Evolutionary conservation across 768 basidiomycete genomes (phyloP), one percentile per base, ranked within the genome.

Genomic region (Agaricus sinodeliciosus): DNA sequence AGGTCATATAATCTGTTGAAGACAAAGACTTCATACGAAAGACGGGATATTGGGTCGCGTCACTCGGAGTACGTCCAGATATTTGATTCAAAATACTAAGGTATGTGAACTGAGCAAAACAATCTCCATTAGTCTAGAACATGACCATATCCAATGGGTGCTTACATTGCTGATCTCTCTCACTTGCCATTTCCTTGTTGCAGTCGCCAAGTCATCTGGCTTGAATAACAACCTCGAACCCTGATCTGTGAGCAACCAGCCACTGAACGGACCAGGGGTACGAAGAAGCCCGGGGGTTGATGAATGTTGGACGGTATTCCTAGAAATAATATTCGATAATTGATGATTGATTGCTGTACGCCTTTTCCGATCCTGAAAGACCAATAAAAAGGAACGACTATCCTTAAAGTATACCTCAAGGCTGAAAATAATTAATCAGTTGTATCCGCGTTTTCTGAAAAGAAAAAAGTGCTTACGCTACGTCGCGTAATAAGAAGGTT

Each of bases 381-480:
- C 87, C 27, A 91, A 74, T 18, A 97, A 72, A 42, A 96, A 71
- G 13, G 90, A 94, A 6, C 90, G 82, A 59, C 90, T 92, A 60
- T 97, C 94, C 60, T 83, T 86, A 75, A 96, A 92, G 69, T 94
- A 95, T 9, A 97, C 76, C 65, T 97, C 94, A 13, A 96, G 72
- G 0, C 91, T 94, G 56, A 8, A 35, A 34, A 13, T 39, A 39
- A 25, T 26, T 50, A 36, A 55, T 2, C 27, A 35, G 42, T 34
- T 6, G 27, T n/a, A 31, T 31, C 6, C 7, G 7, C 18, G 15
- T 54, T 43, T 43, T 31, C 39, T n/a, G 11, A 9, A 18, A 3
- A 28, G n/a, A 11, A 45, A 26, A 13, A 9, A 22, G 25, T 41
- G 72, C 89, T 72, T 62, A 92, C 89, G 84, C 93, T 12, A 95